Conservation (phyloP, 225 moss, liverwort and hornwort genomes). For the Sphagnum contortum region DNA sequence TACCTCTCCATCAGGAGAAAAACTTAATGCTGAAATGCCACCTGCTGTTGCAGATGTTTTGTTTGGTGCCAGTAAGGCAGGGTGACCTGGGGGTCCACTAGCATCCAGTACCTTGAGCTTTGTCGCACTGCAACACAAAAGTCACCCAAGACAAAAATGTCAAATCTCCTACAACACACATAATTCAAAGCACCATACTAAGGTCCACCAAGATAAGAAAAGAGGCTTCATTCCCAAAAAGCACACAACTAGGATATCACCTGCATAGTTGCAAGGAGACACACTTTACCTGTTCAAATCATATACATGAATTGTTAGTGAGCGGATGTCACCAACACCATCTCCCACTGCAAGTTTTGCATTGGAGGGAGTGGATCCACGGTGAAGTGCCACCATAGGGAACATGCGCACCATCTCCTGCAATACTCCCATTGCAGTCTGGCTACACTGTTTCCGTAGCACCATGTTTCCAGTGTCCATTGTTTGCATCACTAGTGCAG, state of each 20-base stretch:
- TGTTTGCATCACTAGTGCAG: constrained; percentile 7
- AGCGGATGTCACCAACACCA: constrained; percentile 7
- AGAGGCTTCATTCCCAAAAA: no score
- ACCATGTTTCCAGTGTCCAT: constrained; percentile 6
- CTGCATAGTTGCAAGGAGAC: no score
- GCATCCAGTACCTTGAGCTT: constrained; percentile 12
- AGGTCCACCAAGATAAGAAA: no score
- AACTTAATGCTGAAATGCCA: constrained; percentile 9
- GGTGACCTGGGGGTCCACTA: constrained; percentile 9
- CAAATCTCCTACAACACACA: no score
- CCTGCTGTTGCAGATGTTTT: constrained; percentile 2
- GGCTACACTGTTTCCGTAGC: constrained; percentile 8
- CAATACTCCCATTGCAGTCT: constrained; percentile 8
- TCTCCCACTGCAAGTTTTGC: constrained; percentile 10
- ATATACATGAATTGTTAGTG: constrained; percentile 8
- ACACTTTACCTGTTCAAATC: constrained; percentile 5
- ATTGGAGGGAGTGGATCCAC: constrained; percentile 6
- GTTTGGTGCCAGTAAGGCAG: constrained; percentile 4
- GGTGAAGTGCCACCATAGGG: constrained; percentile 10
- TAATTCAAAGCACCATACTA: no score
- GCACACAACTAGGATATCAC: no score
- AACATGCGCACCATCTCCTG: constrained; percentile 9
- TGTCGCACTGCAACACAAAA: constrained; percentile 3
- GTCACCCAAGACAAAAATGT: not conserved
- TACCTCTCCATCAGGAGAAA: constrained; percentile 11